These are phyloP conservation scores for Mucor indicus DNA, from an alignment of 371 early-diverging fungal species.

Conservation along the genomic window DNA sequence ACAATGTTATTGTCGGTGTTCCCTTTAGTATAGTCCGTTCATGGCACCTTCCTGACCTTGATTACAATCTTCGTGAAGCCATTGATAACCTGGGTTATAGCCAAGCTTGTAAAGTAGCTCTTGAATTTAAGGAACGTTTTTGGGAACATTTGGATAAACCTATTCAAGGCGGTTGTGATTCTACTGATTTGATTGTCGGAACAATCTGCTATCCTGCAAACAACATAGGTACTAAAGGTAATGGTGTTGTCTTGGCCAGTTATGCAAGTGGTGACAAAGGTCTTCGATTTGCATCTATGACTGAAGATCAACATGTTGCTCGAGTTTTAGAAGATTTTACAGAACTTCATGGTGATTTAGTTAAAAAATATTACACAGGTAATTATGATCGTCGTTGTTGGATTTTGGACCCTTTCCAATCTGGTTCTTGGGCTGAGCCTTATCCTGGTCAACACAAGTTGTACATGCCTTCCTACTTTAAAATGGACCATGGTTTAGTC, in stretches of 20 bases:
- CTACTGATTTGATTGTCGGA: constrained; percentile 23
- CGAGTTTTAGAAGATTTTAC: constrained; percentile 26
- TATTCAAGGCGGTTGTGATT: constrained; percentile 29
- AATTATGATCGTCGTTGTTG: constrained; percentile 28
- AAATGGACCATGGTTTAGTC: constrained; percentile 23
- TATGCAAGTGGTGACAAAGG: constrained; percentile 25
- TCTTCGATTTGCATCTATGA: constrained; percentile 27
- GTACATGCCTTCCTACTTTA: constrained; percentile 31
- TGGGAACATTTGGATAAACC: constrained; percentile 32
- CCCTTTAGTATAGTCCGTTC: constrained; percentile 30
- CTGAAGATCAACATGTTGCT: constrained; percentile 30
- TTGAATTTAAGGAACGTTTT: constrained; percentile 31
- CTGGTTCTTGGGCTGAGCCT: constrained; percentile 26
- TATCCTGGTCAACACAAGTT: constrained; percentile 27
- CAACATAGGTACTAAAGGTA: constrained; percentile 24
- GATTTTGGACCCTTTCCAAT: constrained; percentile 25
- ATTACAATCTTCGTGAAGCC: constrained; percentile 20
- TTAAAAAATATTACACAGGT: constrained; percentile 29
- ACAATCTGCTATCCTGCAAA: constrained; percentile 28
- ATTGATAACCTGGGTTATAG: constrained; percentile 23
- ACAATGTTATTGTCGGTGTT: constrained; percentile 30
- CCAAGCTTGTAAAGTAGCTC: constrained; percentile 26
- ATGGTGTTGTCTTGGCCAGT: constrained; percentile 32
- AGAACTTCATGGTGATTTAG: constrained; percentile 31
- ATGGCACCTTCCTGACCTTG: constrained; percentile 35